Evolutionary conservation across 352 stramenopile genomes (phyloP), one percentile per base, ranked within the genome.

Genomic region (Globisporangium alternatum): DNA sequence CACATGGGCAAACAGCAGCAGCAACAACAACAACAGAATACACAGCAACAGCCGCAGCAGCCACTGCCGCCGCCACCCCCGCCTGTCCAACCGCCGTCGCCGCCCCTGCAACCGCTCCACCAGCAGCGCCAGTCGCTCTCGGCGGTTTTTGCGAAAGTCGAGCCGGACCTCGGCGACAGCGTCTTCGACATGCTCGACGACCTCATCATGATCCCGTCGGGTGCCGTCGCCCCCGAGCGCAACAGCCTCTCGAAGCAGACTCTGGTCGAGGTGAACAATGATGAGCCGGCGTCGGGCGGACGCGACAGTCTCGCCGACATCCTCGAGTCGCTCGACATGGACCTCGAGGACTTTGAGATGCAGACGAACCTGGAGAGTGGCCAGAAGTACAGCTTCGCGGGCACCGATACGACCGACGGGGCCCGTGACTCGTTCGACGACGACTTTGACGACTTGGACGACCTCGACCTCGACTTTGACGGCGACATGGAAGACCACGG

Each of bases 161-260:
- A 94, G 69, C 83, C 85, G 2, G 85, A 94, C 62, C 67, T 92
- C 30, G 83, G 81, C 39, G 85, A 94, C 72, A 94, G 89, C 71
- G 81, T 94, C 33, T 94, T 94, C 65, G 85, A 94, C 67, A 94
- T 94, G 85, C 72, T 94, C 39, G 85, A 94, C 73, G 85, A 94
- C 60, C 77, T 94, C 62, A 91, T 94, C 66, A 89, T 91, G 80
- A 90, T 94, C 65, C 78, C 80, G 47, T 83, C 76, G 1, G 71
- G 80, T 0, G 73, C 72, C 0, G 75, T 84, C 17, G 66, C 80
- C 7, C 67, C 81, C 5, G 81, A 91, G 62, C 78, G 84, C 59
- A 73, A 68, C 33, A 88, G 77, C n/a, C 60, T 93, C 19, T 90
- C 80, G 28, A 90, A 89, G 57, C 69, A 71, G 43, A 52, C 65